phyloP scores from a whole-genome alignment of 192 early-diverging fungal genomes.

The Coemansia sp. region DNA sequence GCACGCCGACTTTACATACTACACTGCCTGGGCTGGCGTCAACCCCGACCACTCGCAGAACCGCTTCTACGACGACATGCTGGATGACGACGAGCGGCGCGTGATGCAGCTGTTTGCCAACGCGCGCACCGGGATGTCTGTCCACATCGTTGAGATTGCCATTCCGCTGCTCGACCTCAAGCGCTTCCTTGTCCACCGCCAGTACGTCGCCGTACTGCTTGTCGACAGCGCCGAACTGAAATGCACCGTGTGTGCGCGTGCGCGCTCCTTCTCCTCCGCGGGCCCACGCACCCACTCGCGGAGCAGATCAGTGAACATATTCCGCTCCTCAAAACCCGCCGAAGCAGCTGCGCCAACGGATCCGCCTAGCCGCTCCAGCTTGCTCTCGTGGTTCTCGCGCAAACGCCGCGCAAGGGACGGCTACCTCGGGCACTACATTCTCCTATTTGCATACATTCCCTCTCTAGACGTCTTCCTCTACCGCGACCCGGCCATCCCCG shows the following conservation, averaged over 20 bases:
- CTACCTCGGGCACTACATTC: constrained; percentile 82
- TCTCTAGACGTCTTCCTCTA: constrained; percentile 77
- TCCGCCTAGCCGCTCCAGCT: background rate
- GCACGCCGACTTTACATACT: constrained; percentile 84
- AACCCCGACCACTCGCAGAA: constrained; percentile 66
- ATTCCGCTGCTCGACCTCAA: constrained; percentile 81
- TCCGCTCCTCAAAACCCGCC: constrained; percentile 12
- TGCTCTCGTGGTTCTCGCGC: constrained; percentile 26
- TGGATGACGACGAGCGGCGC: constrained; percentile 69
- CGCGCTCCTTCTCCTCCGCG: background rate
- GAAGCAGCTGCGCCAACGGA: background rate
- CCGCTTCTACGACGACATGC: constrained; percentile 69
- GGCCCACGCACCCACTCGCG: background rate
- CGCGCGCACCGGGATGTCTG: constrained; percentile 60
- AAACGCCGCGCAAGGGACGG: constrained; percentile 37
- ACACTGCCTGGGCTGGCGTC: constrained; percentile 82
- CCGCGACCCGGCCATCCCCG: constrained; percentile 76
- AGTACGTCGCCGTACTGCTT: constrained; percentile 75
- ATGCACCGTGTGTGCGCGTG: constrained; percentile 63
- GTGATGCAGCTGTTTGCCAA: constrained; percentile 75
- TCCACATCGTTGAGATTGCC: constrained; percentile 72
- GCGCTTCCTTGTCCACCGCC: constrained; percentile 72
- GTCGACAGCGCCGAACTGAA: constrained; percentile 67
- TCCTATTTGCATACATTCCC: constrained; percentile 83
- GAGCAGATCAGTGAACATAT: constrained; percentile 21